A percentile compares a stretch with the other conserved stretches of the same genome.
These are phyloP conservation scores for Paraconiothyrium brasiliense DNA, from an alignment of 2,329 filamentous ascomycete genomes.

Conservation along the genomic window DNA sequence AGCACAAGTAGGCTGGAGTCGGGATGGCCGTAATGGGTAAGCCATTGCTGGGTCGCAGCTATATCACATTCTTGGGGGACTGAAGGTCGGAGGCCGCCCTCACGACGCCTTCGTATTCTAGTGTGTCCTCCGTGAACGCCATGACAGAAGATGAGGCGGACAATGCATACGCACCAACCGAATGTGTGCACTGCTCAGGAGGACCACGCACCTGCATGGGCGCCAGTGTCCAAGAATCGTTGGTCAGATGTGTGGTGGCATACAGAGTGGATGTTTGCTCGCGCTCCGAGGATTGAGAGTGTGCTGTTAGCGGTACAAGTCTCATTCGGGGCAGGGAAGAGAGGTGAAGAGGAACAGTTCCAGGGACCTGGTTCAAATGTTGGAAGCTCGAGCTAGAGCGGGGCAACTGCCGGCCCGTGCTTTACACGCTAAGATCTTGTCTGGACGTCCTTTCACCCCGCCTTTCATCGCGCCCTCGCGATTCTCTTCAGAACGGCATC, in stretches of 20 bases:
- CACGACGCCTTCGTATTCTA: background rate
- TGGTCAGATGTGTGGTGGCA: background rate
- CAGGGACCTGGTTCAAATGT: background rate
- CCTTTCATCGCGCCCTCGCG: background rate
- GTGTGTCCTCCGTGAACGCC: too few species aligned
- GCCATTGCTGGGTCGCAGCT: background rate
- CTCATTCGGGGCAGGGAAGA: background rate
- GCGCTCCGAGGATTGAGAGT: background rate
- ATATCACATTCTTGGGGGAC: background rate
- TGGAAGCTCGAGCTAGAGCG: background rate
- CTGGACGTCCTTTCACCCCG: background rate
- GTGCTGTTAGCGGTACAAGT: background rate
- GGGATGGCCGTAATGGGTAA: background rate
- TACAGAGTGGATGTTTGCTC: background rate
- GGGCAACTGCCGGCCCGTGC: background rate
- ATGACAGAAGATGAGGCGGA: background rate
- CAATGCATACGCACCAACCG: background rate
- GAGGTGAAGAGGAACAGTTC: background rate
- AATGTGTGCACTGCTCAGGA: background rate
- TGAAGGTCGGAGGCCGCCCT: background rate
- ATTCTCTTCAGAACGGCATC: slow-evolving; percentile 1
- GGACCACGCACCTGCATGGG: background rate
- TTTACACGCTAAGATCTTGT: background rate
- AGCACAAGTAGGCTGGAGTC: background rate
- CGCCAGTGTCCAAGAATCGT: background rate